These are phyloP conservation scores for Panaeolus papilionaceus DNA, from an alignment of 768 basidiomycete species.

Conservation along the genomic window DNA sequence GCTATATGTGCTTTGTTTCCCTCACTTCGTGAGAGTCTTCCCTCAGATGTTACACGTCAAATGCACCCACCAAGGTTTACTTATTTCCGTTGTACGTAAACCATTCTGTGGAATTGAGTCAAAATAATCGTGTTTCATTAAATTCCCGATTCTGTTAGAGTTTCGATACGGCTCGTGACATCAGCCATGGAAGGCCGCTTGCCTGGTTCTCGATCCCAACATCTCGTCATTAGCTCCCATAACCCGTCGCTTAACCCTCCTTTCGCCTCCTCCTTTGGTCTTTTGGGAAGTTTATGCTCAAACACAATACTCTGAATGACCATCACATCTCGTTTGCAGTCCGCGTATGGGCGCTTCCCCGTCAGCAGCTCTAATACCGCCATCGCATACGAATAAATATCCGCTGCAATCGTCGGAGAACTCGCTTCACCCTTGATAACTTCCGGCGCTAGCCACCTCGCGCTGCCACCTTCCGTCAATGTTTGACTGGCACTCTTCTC, in stretches of 20 bases:
- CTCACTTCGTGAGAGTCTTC: constrained; percentile 12
- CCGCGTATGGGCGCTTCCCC: constrained; percentile 54
- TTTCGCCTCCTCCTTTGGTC: constrained; percentile 44
- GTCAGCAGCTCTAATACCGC: constrained; percentile 64
- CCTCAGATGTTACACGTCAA: constrained; percentile 12
- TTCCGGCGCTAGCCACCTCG: constrained; percentile 70
- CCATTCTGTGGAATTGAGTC: background rate
- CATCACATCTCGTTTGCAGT: constrained; percentile 53
- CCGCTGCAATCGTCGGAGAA: constrained; percentile 52
- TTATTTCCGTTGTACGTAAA: constrained; percentile 9
- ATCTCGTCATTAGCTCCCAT: constrained; percentile 38
- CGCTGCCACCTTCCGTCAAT: constrained; percentile 52
- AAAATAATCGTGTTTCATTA: constrained; percentile 7
- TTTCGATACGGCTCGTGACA: constrained; percentile 32
- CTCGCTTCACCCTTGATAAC: constrained; percentile 50
- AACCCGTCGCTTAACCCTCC: constrained; percentile 32
- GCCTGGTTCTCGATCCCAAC: constrained; percentile 34
- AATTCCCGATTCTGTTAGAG: constrained; percentile 14
- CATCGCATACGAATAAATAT: constrained; percentile 68
- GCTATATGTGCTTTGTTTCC: constrained; percentile 4
- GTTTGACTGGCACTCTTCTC: constrained; percentile 53
- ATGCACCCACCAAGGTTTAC: constrained; percentile 1
- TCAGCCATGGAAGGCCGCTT: constrained; percentile 48
- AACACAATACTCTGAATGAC: constrained; percentile 53
- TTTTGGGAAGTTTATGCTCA: constrained; percentile 44